Conservation (phyloP, 192 early-diverging fungal species). For the Coemansia sp. region DNA sequence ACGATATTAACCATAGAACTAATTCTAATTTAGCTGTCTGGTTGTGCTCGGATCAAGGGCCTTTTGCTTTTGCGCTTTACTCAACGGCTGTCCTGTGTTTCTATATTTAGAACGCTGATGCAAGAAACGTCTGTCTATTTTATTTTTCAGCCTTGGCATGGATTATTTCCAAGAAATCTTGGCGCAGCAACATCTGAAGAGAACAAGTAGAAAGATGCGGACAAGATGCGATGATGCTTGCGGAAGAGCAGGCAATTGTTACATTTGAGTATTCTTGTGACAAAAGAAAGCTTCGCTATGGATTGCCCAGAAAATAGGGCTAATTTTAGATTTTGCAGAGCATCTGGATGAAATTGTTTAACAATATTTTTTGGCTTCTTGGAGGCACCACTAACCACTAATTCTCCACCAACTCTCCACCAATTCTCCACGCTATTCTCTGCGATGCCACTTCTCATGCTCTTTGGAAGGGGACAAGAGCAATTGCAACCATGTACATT, state of each 20-base stretch:
- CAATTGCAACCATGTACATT: too few species aligned
- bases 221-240: background rate
- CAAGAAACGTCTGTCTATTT: background rate
- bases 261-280: background rate
- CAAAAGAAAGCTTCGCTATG: background rate
- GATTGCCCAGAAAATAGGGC: background rate
- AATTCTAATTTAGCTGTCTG: too few species aligned
- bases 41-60: too few species aligned
- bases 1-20: too few species aligned
- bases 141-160: background rate
- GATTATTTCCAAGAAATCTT: background rate
- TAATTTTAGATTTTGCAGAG: background rate
- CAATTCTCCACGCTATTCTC: too few species aligned
- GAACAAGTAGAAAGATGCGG: background rate
- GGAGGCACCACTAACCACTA: too few species aligned
- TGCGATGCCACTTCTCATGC: too few species aligned
- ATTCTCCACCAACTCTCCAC: too few species aligned
- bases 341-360: background rate
- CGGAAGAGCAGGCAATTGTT: too few species aligned
- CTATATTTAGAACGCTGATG: background rate
- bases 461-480: too few species aligned
- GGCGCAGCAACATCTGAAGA: background rate
- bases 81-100: background rate
- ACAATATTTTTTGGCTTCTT: background rate
- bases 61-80: background rate